Conservation (phyloP, 306 rosid genomes). For the Fragaria vesca region DNA sequence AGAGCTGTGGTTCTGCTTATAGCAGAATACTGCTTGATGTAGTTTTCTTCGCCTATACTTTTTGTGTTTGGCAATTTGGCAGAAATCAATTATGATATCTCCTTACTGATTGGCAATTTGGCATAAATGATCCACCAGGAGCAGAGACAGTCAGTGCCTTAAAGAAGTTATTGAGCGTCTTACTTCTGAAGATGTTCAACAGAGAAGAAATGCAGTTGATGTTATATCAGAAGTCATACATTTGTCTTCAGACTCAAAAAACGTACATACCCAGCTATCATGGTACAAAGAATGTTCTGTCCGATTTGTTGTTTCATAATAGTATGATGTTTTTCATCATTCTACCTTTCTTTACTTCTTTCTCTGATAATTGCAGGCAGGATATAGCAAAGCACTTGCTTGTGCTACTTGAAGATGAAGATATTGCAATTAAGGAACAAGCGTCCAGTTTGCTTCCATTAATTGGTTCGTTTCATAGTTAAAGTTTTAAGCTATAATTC, state of each 20-base stretch:
- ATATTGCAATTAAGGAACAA: constrained; percentile 53
- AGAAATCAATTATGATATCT: constrained; percentile 8
- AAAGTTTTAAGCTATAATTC: neutral
- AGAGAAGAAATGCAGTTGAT: constrained; percentile 82
- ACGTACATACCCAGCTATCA: constrained; percentile 39
- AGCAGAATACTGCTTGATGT: constrained; percentile 84
- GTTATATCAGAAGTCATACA: constrained; percentile 67
- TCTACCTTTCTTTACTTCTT: neutral
- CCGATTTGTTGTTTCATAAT: constrained; percentile 6
- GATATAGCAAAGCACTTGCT: constrained; percentile 60
- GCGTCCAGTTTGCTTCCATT: constrained; percentile 65
- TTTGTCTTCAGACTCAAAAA: constrained; percentile 42
- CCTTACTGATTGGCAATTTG: constrained; percentile 27
- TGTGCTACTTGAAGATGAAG: constrained; percentile 78
- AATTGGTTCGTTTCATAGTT: constrained; percentile 52
- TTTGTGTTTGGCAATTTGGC: constrained; percentile 5
- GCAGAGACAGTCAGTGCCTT: constrained; percentile 54
- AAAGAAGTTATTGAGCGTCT: constrained; percentile 70
- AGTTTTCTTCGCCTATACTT: constrained; percentile 31
- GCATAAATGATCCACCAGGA: constrained; percentile 49
- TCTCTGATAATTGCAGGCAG: constrained; percentile 50
- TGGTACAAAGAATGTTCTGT: constrained; percentile 43
- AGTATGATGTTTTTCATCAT: neutral
- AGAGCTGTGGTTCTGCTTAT: constrained; percentile 81
- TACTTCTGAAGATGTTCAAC: constrained; percentile 54